Conservation (phyloP, 73 alveolate genomes). For the Durusdinium trenchii region DNA sequence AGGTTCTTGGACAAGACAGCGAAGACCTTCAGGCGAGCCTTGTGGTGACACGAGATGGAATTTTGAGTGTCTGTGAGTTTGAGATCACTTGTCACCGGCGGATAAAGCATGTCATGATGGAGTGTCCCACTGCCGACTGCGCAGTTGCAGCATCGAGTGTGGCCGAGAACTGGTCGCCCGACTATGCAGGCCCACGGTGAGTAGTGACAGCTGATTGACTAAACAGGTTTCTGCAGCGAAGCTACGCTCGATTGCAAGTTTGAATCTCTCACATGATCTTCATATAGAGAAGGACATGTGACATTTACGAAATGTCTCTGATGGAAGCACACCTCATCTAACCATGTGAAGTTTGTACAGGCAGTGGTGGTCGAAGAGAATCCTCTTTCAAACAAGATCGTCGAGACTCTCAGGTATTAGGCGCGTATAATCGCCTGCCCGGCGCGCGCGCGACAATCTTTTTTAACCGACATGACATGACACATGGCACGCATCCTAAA, state of each 20-base stretch:
- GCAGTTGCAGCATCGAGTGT: not conserved
- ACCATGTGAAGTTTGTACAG: slow-evolving; percentile 17
- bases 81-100: not conserved
- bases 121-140: not conserved
- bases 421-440: not conserved
- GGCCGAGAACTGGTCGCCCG: slow-evolving; percentile 15
- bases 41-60: no score
- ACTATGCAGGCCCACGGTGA: not conserved
- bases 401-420: slow-evolving; percentile 23
- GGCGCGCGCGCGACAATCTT: not conserved
- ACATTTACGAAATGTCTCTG: no score
- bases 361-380: slow-evolving; percentile 39
- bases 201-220: not conserved
- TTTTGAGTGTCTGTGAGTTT: not conserved
- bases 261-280: no score
- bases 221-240: no score
- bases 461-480: not conserved
- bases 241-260: no score
- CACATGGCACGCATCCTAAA: not conserved
- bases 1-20: slow-evolving; percentile 25
- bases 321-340: no score
- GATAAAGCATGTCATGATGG: not conserved
- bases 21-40: slow-evolving; percentile 38
- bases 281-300: no score
- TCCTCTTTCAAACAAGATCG: slow-evolving; percentile 41